phyloP scores from a whole-genome alignment of 2,329 filamentous ascomycete species.

The Aspergillus oerlinghausenensis region DNA sequence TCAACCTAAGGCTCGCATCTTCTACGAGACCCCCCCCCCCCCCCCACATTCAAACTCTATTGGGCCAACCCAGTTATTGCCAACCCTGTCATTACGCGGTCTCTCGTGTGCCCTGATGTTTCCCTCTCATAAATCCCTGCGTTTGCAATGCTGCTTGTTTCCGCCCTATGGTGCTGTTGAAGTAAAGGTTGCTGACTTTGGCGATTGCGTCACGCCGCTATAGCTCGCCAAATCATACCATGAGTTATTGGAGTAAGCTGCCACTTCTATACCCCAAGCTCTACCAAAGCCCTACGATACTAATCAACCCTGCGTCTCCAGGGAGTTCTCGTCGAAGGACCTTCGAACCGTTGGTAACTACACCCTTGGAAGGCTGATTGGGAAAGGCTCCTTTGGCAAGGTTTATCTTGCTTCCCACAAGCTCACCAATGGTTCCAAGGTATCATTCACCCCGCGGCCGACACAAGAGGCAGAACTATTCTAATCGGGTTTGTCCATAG shows the following conservation, averaged over 20 bases:
- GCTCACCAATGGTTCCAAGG: conserved; percentile 97
- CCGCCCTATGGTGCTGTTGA: background rate
- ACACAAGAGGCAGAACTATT: conserved; percentile 6
- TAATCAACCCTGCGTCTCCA: conserved; percentile 37
- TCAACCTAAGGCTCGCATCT: background rate
- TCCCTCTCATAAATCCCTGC: background rate
- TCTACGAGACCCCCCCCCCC: background rate
- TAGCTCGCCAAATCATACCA: conserved; percentile 97
- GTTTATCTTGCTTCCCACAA: conserved; percentile 96
- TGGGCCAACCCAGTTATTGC: background rate
- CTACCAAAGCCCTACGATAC: background rate
- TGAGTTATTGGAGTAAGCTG: conserved; percentile 81
- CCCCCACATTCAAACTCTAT: background rate
- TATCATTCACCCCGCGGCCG: conserved; percentile 30
- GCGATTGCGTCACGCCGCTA: conserved; percentile 10
- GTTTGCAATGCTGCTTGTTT: background rate
- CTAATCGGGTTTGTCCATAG: conserved; percentile 41
- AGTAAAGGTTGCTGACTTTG: conserved; percentile 15
- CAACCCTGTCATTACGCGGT: background rate
- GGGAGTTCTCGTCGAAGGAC: conserved; percentile 90
- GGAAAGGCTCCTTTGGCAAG: conserved; percentile 97
- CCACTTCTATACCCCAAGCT: background rate
- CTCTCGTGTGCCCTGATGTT: background rate
- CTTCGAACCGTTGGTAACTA: conserved; percentile 94
- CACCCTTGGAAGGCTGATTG: conserved; percentile 82